Base-by-base conservation (phyloP, 352 stramenopile species). In the Thalassiosira mediterranea region DNA sequence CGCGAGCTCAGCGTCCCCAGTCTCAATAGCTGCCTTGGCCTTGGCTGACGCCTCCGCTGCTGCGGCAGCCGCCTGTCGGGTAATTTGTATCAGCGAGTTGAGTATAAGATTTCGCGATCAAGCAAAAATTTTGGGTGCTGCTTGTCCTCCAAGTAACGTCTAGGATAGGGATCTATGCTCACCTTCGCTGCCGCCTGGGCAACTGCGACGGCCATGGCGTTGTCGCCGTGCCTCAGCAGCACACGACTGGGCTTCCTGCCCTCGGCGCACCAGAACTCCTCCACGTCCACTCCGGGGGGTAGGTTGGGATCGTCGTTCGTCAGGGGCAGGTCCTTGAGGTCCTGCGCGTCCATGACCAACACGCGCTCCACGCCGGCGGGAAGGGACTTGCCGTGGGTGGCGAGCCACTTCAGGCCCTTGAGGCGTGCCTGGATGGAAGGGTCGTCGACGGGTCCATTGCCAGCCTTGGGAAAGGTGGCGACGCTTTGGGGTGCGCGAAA, bases 301-400 rank as follows among this genome's bases (percentile, higher is more conserved):
- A 88, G 40, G 51, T 88, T 86, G 0, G 72, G 66, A 68, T 89
- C 69, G 44, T 88, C 71, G 62, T 90, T 91, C 2, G 57, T 75
- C 2, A 91, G 19, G 0, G 88, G 88, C 8, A 93, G 66, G 42
- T 90, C 79, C 38, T 81, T 60, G 3, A 93, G 53, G 61, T 93
- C 88, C 3, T 83, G 91, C 1, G 85, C 88, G 77, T 93, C 88
- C 74, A 93, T 83, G 1, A 93, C 88, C 25, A 93, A 53, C 57
- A 93, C 81, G 13, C 85, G 59, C 76, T 93, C 88, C 13, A 93
- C 88, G 31, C 69, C 76, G 1, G 77, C 59, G 1, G 83, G 84
- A 0, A 93, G 62, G 17, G 64, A 67, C 40, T 69, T 77, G 8
- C 87, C 87, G 21, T 88, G 57, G 5, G 79, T 87, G 42, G 85